Base-by-base conservation (phyloP, 2,329 filamentous ascomycete genomes). In the Penicillium sp. region DNA sequence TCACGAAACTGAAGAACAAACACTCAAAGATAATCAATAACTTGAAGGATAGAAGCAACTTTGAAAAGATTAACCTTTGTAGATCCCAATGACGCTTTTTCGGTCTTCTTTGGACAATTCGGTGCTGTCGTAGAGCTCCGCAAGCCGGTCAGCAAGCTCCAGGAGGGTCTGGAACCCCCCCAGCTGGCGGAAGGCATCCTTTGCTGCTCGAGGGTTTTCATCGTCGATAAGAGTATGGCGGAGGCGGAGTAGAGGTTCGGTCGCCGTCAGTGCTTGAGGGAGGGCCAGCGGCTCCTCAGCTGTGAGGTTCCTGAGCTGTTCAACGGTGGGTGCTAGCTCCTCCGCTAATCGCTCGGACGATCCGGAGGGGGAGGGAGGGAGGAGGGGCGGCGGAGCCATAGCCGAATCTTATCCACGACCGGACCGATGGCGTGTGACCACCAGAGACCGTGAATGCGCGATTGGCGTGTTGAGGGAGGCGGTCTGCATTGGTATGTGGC, bases 151-250 rank as follows among this genome's bases (percentile, higher is more conserved):
- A 22, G 96, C 78, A 27, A 90, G 83, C 43, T 86, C 81, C 54
- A 96, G 80, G 22, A 96, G 78, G 44, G 83, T 82, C 67, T 91
- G 86, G 74, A 96, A 96, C 68, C 93, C 93, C 57, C 85, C 82
- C 27, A 92, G 83, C 70, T 91, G 87, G 65, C 93, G 87, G 73
- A 97, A 96, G 66, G 91, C 88, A 77, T 96, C 91, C 77, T 92
- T 91, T 46, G 81, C 79, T 59, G 81, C 79, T 51, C 77, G 77
- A 31, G 79, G 77, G 58, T 78, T 75, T 64, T 76, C 75, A 61
- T 78, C 77, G 58, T 85, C 83, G 62, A 86, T 83, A 49, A 87
- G 78, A 56, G 83, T 78, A 75, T 91, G 89, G 69, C 87, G 85
- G 60, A 94, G 84, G 53, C 86, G 83, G 64, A 86, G 84, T 57